Base-by-base conservation (phyloP, 257 asterid genomes). In the Schizonepeta tenuifolia region DNA sequence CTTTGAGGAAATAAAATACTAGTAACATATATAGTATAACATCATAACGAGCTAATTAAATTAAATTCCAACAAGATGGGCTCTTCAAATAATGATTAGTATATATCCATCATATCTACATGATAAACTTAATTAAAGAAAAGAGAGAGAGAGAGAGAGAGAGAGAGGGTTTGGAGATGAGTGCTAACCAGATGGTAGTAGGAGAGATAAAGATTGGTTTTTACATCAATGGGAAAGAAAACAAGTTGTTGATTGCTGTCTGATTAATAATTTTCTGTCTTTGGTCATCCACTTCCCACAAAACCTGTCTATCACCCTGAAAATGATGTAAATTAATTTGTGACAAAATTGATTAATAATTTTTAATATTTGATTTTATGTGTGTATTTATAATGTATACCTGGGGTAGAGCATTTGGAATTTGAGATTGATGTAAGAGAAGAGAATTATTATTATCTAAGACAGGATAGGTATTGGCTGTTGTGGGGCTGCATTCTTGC, bases 221-320 rank as follows among this genome's bases (percentile, higher is more conserved):
- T 75, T 55, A 67, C 77, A 83, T 83, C 76, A 82, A 77, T 85
- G 86, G 83, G 82, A 82, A 86, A 33, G 89, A 79, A 78, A 85
- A 83, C 77, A 85, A 83, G 87, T 67, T 79, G 87, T 46, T 77
- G 83, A 56, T 58, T 70, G 71, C 87, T 38, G 86, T 50, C 78
- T 86, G 88, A 83, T 85, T 82, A 47, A 76, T 75, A 18, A 78
- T 71, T 73, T 73, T 82, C 51, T 83, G 89, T 75, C 89, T 85
- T 46, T 80, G 91, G 54, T 85, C 96, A 65, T 85, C 96, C 74
- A 78, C 84, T 65, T 82, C 92, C 92, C 90, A 86, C 72, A 84
- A 77, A 44, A 40, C 76, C 72, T 88, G 87, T 82, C 89, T 88
- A 61, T 81, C 80, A 50, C 66, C 91, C 97, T 90, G 90, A 74